A percentile compares a stretch with the other conserved stretches of the same genome.
Evolutionary conservation across 495 filamentous ascomycete genomes (phyloP).

Genomic region (Podospora tetraspora): DNA sequence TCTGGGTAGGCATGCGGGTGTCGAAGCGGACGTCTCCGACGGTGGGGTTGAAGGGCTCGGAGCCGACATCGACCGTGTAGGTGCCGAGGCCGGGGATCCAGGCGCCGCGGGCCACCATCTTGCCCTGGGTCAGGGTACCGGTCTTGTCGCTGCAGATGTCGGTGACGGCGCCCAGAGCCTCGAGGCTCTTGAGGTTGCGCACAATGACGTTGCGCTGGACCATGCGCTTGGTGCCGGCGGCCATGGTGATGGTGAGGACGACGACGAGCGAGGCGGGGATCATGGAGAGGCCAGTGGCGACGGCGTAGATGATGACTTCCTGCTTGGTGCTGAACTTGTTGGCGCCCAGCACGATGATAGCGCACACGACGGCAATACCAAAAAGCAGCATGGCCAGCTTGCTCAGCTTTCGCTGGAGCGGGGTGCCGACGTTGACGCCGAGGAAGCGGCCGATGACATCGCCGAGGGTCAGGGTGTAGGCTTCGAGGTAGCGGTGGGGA

Average conservation of each 20-base stretch:
- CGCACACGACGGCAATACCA: constrained; percentile 64
- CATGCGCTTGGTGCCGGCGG: constrained; percentile 75
- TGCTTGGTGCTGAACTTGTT: constrained; percentile 65
- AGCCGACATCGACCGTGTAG: constrained; percentile 51
- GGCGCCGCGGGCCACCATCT: constrained; percentile 70
- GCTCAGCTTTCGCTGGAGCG: constrained; percentile 71
- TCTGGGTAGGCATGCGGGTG: constrained; percentile 23
- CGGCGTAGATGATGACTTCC: constrained; percentile 79
- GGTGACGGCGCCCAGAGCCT: constrained; percentile 77
- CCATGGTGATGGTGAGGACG: constrained; percentile 69
- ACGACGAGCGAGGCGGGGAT: constrained; percentile 66
- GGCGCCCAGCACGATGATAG: constrained; percentile 74
- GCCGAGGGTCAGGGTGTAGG: constrained; percentile 58
- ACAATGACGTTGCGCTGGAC: constrained; percentile 72
- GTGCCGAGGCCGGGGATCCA: constrained; percentile 65
- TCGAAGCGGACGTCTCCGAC: constrained; percentile 25
- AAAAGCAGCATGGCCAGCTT: constrained; percentile 73
- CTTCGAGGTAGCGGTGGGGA: constrained; percentile 63
- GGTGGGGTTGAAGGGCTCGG: constrained; percentile 43
- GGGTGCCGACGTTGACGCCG: constrained; percentile 69
- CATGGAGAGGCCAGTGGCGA: constrained; percentile 64
- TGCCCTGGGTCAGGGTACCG: constrained; percentile 70
- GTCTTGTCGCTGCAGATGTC: constrained; percentile 89
- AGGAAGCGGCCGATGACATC: constrained; percentile 67
- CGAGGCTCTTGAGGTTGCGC: constrained; percentile 63